Evolutionary conservation across 257 asterid genomes (phyloP).

Genomic region (Mitragyna speciosa): DNA sequence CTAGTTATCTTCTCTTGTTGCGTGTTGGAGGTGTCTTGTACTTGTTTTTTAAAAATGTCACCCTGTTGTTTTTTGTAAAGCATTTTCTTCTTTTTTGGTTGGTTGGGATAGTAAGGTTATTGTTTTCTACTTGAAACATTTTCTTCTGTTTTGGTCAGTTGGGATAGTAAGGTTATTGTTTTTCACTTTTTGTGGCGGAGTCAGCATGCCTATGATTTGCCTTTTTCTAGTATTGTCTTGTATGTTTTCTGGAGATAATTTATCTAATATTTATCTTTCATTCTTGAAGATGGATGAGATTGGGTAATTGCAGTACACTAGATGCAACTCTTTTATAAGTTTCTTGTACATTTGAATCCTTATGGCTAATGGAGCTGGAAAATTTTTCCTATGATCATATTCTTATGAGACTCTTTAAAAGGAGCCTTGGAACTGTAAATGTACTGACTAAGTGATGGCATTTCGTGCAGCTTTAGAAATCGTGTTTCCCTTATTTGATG

Average conservation of each 20-base stretch:
- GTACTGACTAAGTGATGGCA: not conserved
- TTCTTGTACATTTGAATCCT: not conserved
- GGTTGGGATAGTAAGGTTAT: not conserved
- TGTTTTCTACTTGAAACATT: not conserved
- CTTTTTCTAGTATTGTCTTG: not conserved
- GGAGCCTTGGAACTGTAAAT: not conserved
- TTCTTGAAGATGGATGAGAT: not conserved
- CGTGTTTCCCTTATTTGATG: not conserved
- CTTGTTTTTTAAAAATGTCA: too few species aligned
- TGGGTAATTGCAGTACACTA: not conserved
- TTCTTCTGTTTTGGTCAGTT: too few species aligned
- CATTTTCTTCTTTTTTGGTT: not conserved
- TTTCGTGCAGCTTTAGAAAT: not conserved
- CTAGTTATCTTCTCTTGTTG: not conserved
- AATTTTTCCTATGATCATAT: not conserved
- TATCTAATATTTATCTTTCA: not conserved
- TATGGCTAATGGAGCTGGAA: not conserved
- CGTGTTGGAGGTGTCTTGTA: not conserved
- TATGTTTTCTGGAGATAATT: not conserved
- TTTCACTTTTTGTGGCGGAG: not conserved
- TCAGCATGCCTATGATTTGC: not conserved
- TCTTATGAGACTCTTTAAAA: too few species aligned
- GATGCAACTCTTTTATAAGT: not conserved
- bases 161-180: not conserved
- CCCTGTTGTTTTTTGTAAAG: not conserved